A percentile compares a stretch with the other conserved stretches of the same genome.
These are phyloP conservation scores for Hansfordia pulvinata DNA, from an alignment of 2,329 filamentous ascomycete species.

Conservation along the genomic window DNA sequence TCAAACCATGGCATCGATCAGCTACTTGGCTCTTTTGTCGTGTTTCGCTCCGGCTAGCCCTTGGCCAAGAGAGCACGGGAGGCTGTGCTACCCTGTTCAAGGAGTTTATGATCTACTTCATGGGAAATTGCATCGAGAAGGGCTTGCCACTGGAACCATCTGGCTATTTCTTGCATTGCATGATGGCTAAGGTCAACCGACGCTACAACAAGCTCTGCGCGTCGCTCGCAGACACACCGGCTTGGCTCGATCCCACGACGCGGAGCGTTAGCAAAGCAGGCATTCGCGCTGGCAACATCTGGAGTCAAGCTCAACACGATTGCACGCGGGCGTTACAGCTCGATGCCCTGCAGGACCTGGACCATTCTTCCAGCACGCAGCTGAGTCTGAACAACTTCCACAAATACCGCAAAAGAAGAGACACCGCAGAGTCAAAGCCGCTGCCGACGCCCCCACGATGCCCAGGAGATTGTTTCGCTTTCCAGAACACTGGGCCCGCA, in stretches of 20 bases:
- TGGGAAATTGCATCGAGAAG: conserved; percentile 19
- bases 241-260: conserved; percentile 1
- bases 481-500: conserved; percentile 5
- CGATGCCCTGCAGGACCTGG: conserved; percentile 3
- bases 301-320: background rate
- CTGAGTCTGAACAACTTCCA: conserved; percentile 4
- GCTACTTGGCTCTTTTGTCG: conserved; percentile 39
- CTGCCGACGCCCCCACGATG: no score
- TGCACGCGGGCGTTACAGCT: conserved; percentile 1
- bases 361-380: conserved; percentile 8
- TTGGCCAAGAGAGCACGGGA: conserved; percentile 8
- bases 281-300: background rate
- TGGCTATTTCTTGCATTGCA: conserved; percentile 19
- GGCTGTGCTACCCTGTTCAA: conserved; percentile 26
- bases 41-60: conserved; percentile 38
- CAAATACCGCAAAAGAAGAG: conserved; percentile 3
- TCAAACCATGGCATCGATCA: conserved; percentile 18
- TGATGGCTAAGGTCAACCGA: conserved; percentile 28
- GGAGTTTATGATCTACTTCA: conserved; percentile 31
- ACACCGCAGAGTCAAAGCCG: no score
- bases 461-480: background rate
- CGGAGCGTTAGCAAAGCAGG: conserved; percentile 1
- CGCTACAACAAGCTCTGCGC: conserved; percentile 24
- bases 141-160: conserved; percentile 6
- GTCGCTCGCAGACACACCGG: background rate